Evolutionary conservation across 768 basidiomycete species (phyloP).

Genomic region (Boletus subcaerulescens): DNA sequence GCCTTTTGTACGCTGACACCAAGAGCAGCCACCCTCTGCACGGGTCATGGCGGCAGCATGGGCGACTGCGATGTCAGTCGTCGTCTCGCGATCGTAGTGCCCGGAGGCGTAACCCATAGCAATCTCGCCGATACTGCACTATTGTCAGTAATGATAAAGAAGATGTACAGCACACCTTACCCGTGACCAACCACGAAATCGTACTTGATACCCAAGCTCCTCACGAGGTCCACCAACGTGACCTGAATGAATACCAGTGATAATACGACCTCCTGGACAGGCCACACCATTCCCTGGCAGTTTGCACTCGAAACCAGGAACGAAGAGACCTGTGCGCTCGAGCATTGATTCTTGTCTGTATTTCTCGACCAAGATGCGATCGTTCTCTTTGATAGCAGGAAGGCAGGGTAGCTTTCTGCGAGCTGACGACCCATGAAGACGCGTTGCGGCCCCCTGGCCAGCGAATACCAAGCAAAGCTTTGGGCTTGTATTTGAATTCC

Average conservation of each 20-base stretch:
- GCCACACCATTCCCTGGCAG: conserved; percentile 26
- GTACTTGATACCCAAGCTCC: conserved; percentile 30
- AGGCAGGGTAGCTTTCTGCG: conserved; percentile 30
- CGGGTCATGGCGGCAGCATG: conserved; percentile 35
- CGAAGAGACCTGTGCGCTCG: conserved; percentile 33
- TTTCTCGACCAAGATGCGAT: conserved; percentile 30
- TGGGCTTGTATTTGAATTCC: conserved; percentile 20
- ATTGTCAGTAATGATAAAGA: conserved; percentile 4
- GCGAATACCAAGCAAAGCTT: conserved; percentile 36
- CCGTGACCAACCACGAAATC: conserved; percentile 36
- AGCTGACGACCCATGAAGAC: conserved; percentile 37
- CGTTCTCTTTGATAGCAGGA: conserved; percentile 33
- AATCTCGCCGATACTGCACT: conserved; percentile 31
- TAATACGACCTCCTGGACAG: conserved; percentile 32
- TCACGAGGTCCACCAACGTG: conserved; percentile 33
- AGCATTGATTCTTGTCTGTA: conserved; percentile 32
- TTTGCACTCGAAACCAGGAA: conserved; percentile 24
- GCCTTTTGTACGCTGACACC: conserved; percentile 33
- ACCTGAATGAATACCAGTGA: conserved; percentile 35
- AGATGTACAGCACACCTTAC: conserved; percentile 5
- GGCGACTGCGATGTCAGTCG: conserved; percentile 33
- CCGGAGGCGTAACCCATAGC: conserved; percentile 38
- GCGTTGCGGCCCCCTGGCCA: conserved; percentile 38
- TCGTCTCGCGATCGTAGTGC: conserved; percentile 33
- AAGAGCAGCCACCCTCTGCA: conserved; percentile 36